Evolutionary conservation across 208 protist species (phyloP), one percentile per base, ranked within the genome.

Genomic region (Borovskyia barvae): DNA sequence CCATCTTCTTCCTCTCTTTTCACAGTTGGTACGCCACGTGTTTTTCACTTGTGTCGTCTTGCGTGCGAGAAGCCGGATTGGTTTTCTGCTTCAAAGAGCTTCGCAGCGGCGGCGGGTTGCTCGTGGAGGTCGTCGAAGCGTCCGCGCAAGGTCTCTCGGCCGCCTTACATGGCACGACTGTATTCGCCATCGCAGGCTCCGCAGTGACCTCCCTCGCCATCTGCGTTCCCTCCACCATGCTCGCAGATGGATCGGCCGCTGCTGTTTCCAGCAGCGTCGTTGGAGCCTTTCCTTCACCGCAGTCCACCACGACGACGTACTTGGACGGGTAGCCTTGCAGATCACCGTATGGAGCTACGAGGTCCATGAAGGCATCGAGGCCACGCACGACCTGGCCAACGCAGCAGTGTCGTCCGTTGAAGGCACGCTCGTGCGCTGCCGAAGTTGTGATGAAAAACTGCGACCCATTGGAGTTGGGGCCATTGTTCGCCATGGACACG

Each of bases 371-470:
- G 7, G 53, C 69, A 0, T 88, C 73, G 9, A 92, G 65, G 14
- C 82, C 85, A 9, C 40, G 24, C 43, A 71, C 52, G 7, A 90
- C 70, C 3, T 76, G 75, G 0, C 85, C 87, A 47, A 92, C 80
- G 66, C 85, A 91, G 36, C 76, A 71, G 65, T 92, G 73, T 3
- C 79, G 64, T 12, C 82, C 82, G 50, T 83, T 92, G 53, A 90
- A 68, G 58, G 68, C 75, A 37, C 79, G 65, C 66, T 91, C 84
- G 15, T 88, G 42, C 19, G 19, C 46, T 6, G 42, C 67, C 3
- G 66, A 74, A 29, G 90, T 95, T 19, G 89, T 95, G 45, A 97
- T 93, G 72, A 96, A 97, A 56, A 97, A 97, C 82, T 97, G 93
- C 22, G 84, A 81, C 40, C 87, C 92, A 66, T 97, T 97, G 46